These are phyloP conservation scores for Fusarium sp. DNA, from an alignment of 2,329 filamentous ascomycete genomes.

Conservation along the genomic window DNA sequence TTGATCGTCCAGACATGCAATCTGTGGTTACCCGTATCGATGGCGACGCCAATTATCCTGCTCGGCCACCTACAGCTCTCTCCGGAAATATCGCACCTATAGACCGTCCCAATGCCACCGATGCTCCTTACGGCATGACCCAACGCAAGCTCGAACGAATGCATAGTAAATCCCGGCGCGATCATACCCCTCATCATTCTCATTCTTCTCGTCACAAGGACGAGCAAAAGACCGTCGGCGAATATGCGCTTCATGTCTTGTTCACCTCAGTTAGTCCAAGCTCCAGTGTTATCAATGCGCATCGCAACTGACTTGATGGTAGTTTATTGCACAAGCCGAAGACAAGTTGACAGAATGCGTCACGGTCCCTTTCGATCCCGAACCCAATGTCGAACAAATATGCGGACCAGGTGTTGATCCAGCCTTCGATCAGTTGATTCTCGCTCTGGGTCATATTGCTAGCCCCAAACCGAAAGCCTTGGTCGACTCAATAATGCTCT, in stretches of 20 bases:
- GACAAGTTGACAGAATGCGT: constrained; percentile 94
- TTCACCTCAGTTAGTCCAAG: constrained; percentile 81
- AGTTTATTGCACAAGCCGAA: constrained; percentile 97
- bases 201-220: constrained; percentile 79
- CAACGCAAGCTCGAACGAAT: constrained; percentile 70
- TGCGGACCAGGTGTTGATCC: constrained; percentile 91
- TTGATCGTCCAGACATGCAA: constrained; percentile 67
- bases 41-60: constrained; percentile 54
- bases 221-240: constrained; percentile 92
- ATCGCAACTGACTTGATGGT: constrained; percentile 30
- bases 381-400: constrained; percentile 87
- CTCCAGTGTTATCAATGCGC: neutral
- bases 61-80: constrained; percentile 62
- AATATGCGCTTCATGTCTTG: constrained; percentile 95
- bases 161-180: constrained; percentile 76
- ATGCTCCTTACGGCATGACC: constrained; percentile 58
- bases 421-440: constrained; percentile 93
- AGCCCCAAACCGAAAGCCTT: constrained; percentile 93
- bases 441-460: constrained; percentile 92
- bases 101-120: constrained; percentile 62
- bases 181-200: constrained; percentile 80
- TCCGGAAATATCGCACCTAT: constrained; percentile 55
- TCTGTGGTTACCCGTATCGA: constrained; percentile 60
- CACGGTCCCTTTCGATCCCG: constrained; percentile 80
- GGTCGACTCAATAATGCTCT: constrained; percentile 98